Conservation (phyloP, 176 grass and related monocot species). For the Oryza meridionalis region DNA sequence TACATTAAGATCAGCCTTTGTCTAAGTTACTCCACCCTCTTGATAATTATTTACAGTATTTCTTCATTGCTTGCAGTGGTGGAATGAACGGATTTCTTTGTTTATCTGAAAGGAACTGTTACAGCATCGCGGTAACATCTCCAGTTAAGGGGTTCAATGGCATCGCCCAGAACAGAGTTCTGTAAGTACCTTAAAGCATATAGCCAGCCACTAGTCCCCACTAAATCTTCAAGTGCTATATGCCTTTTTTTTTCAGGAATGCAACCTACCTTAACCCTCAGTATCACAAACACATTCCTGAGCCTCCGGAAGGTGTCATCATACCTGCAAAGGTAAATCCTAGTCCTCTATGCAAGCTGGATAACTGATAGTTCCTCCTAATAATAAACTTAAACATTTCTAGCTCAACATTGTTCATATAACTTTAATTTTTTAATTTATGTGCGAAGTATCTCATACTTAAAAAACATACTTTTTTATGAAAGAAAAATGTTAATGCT, state of each 20-base stretch:
- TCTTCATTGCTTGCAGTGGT: conserved; percentile 49
- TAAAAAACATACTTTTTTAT: neutral
- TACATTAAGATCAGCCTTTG: conserved; percentile 39
- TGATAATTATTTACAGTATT: conserved; percentile 30
- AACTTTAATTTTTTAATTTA: neutral
- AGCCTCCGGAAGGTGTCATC: conserved; percentile 78
- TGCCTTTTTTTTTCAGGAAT: conserved; percentile 63
- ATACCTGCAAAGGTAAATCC: conserved; percentile 79
- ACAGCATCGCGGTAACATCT: conserved; percentile 50
- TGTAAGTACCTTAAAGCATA: conserved; percentile 67
- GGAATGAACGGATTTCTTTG: conserved; percentile 98
- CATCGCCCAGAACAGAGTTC: conserved; percentile 77
- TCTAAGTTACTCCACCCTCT: conserved; percentile 4
- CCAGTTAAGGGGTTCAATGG: conserved; percentile 79
- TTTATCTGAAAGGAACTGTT: conserved; percentile 78
- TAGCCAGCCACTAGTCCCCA: neutral
- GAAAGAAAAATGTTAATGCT: neutral
- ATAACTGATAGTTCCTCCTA: conserved; percentile 19
- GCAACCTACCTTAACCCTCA: conserved; percentile 78
- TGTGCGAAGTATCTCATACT: neutral
- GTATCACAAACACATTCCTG: conserved; percentile 81
- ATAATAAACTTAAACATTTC: conserved; percentile 14
- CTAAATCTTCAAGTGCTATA: conserved; percentile 35
- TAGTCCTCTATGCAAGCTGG: conserved; percentile 9
- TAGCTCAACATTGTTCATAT: neutral